Conservation (phyloP, 768 basidiomycete genomes). For the Chlorophyllum brunneum region DNA sequence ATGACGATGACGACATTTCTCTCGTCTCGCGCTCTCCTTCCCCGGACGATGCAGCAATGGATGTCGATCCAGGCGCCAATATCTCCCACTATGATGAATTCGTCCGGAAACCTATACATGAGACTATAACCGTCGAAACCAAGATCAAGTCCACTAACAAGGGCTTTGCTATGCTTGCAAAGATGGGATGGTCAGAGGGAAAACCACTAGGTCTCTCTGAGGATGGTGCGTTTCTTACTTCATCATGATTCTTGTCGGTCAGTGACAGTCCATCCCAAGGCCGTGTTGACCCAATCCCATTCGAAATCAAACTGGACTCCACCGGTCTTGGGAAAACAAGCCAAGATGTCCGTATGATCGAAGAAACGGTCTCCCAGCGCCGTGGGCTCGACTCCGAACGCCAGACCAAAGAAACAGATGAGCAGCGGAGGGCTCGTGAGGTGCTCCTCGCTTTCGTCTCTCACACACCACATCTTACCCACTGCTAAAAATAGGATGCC, state of each 20-base stretch:
- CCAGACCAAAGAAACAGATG: slow-evolving; percentile 74
- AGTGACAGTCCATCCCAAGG: slow-evolving; percentile 36
- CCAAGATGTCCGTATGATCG: slow-evolving; percentile 81
- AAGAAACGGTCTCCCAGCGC: slow-evolving; percentile 79
- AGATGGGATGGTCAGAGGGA: slow-evolving; percentile 82
- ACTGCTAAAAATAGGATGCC: slow-evolving; percentile 39
- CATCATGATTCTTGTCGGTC: not conserved
- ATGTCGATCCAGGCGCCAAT: slow-evolving; percentile 36
- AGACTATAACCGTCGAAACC: slow-evolving; percentile 78
- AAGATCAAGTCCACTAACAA: slow-evolving; percentile 76
- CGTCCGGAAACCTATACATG: slow-evolving; percentile 44
- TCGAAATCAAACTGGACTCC: slow-evolving; percentile 71
- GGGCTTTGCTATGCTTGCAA: slow-evolving; percentile 76
- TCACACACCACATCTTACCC: not conserved
- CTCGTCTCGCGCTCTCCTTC: slow-evolving; percentile 76
- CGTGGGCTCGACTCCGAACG: slow-evolving; percentile 79
- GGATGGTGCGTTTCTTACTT: slow-evolving; percentile 50
- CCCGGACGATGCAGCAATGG: slow-evolving; percentile 50
- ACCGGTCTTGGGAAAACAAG: slow-evolving; percentile 77
- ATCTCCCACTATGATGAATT: slow-evolving; percentile 67
- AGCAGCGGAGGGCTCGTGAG: slow-evolving; percentile 71
- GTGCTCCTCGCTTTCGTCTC: slow-evolving; percentile 28
- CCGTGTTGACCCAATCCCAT: slow-evolving; percentile 80
- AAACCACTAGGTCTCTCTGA: slow-evolving; percentile 71
- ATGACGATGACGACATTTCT: slow-evolving; percentile 69